These are phyloP conservation scores for Pseudogymnoascus sp. DNA, from an alignment of 2,329 filamentous ascomycete species.

Conservation along the genomic window DNA sequence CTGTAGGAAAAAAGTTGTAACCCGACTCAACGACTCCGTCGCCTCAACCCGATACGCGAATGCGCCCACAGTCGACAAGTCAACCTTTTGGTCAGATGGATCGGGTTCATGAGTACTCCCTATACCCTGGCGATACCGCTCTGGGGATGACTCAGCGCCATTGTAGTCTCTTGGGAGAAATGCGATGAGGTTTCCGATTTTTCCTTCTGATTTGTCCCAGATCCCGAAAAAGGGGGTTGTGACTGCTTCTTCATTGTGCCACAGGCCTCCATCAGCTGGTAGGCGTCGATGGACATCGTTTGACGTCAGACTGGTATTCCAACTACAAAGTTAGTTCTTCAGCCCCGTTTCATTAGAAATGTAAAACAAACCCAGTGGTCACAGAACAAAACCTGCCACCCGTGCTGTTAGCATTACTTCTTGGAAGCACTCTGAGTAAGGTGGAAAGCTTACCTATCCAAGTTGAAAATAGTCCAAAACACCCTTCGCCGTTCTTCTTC, in stretches of 20 bases:
- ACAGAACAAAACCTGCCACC: slow-evolving; percentile 10
- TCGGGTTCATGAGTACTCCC: slow-evolving; percentile 13
- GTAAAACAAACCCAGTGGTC: slow-evolving; percentile 1
- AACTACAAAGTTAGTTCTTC: slow-evolving; percentile 22
- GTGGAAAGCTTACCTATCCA: slow-evolving; percentile 36
- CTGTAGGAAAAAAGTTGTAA: slow-evolving; percentile 38
- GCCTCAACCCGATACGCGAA: slow-evolving; percentile 40
- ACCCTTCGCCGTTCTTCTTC: slow-evolving; percentile 40
- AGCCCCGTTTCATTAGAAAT: not conserved
- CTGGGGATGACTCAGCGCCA: slow-evolving; percentile 14
- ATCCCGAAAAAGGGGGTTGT: slow-evolving; percentile 39
- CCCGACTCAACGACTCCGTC: slow-evolving; percentile 37
- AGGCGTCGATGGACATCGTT: slow-evolving; percentile 29
- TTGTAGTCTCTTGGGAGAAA: slow-evolving; percentile 30
- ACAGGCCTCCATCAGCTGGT: slow-evolving; percentile 35
- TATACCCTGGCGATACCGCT: slow-evolving; percentile 20
- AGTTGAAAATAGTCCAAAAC: slow-evolving; percentile 48
- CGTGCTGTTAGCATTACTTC: not conserved
- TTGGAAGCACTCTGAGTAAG: slow-evolving; percentile 13
- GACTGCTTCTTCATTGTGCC: slow-evolving; percentile 34
- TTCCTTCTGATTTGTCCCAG: slow-evolving; percentile 34
- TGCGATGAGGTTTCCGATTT: slow-evolving; percentile 33
- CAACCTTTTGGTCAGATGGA: slow-evolving; percentile 20
- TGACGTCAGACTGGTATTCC: slow-evolving; percentile 32
- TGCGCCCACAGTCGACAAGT: slow-evolving; percentile 24